phyloP scores from a whole-genome alignment of 768 basidiomycete species.

The Sporobolomyces phaffii region DNA sequence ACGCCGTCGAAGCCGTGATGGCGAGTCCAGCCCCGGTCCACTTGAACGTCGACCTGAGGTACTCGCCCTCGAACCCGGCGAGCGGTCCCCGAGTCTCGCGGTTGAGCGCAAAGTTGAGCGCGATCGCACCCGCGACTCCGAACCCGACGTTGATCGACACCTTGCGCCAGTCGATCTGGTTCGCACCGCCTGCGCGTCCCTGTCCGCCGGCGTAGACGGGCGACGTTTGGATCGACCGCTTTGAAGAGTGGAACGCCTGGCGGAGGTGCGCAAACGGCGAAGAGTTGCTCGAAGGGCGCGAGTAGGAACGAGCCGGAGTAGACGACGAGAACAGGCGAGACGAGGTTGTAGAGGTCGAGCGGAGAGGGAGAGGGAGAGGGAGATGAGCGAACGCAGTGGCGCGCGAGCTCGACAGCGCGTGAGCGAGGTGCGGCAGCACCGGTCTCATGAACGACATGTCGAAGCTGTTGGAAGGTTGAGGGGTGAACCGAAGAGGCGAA shows the following conservation, averaged over 20 bases:
- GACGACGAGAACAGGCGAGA: slow-evolving; percentile 9
- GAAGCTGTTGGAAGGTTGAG: neutral
- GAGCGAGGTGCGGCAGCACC: neutral
- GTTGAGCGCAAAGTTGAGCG: slow-evolving; percentile 38
- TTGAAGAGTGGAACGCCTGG: slow-evolving; percentile 4
- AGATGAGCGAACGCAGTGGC: neutral
- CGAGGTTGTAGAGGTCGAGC: too few species aligned
- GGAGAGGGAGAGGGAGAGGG: neutral
- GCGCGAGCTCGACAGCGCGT: neutral
- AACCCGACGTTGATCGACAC: slow-evolving; percentile 27
- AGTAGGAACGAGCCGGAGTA: neutral
- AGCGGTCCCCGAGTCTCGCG: slow-evolving; percentile 34
- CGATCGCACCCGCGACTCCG: slow-evolving; percentile 25
- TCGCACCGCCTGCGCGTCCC: too few species aligned
- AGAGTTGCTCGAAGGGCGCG: neutral
- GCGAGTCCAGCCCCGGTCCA: slow-evolving; percentile 75
- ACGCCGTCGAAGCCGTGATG: slow-evolving; percentile 68
- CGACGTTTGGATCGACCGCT: neutral
- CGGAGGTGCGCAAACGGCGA: slow-evolving; percentile 6
- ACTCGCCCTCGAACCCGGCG: slow-evolving; percentile 28
- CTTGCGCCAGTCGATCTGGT: slow-evolving; percentile 20
- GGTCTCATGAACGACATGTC: slow-evolving; percentile 8
- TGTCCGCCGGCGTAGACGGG: neutral
- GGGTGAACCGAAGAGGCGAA: neutral
- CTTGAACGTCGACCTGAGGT: slow-evolving; percentile 52